These are phyloP conservation scores for Rhizophagus clarus DNA, from an alignment of 192 early-diverging fungal genomes.

Conservation along the genomic window DNA sequence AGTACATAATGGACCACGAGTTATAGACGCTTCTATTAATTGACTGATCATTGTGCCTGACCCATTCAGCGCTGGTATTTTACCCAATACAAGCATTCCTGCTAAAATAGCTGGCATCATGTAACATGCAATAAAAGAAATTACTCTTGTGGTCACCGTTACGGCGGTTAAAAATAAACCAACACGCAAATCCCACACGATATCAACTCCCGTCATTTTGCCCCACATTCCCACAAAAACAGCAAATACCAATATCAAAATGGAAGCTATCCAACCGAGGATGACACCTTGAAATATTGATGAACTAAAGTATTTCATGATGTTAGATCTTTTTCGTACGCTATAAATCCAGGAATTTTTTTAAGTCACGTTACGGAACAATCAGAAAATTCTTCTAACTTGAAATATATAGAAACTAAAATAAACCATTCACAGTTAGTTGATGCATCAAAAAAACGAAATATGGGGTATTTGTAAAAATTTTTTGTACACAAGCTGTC, in stretches of 20 bases:
- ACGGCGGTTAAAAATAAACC: background rate
- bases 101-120: conserved; percentile 11
- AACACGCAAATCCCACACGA: background rate
- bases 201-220: background rate
- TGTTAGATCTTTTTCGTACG: no score
- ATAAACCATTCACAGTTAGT: no score
- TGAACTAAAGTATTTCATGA: background rate
- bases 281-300: conserved; percentile 2
- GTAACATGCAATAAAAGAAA: background rate
- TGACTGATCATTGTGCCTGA: background rate
- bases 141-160: background rate
- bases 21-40: conserved; percentile 6
- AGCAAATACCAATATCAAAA: background rate
- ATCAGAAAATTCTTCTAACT: no score
- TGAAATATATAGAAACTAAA: no score
- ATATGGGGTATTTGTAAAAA: no score
- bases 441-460: no score
- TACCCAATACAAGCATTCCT: background rate
- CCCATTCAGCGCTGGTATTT: background rate
- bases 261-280: background rate
- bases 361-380: no score
- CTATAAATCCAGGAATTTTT: no score
- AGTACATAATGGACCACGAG: background rate
- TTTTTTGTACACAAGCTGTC: no score
- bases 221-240: background rate